phyloP scores from a whole-genome alignment of 2,329 filamentous ascomycete genomes.

The Botryotinia globosa region DNA sequence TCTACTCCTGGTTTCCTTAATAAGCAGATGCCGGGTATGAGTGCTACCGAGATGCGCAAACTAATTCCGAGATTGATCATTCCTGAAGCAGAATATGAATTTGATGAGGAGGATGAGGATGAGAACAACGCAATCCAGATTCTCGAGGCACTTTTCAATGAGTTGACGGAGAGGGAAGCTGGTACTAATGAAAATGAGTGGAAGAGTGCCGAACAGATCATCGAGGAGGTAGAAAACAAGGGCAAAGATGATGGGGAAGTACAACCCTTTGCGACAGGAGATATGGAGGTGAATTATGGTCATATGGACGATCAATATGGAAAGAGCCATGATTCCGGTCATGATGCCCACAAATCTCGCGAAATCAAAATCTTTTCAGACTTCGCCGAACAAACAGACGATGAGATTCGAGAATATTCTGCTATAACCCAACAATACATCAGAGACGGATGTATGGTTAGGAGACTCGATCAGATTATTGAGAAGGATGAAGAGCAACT shows the following conservation, averaged over 20 bases:
- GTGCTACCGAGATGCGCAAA: not conserved
- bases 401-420: not conserved
- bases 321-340: rapidly evolving
- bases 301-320: not conserved
- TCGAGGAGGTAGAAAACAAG: not conserved
- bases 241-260: not conserved
- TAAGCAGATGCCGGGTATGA: not conserved
- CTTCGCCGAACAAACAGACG: not conserved
- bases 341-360: not conserved
- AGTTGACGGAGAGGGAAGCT: not conserved
- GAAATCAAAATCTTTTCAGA: not conserved
- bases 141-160: not conserved
- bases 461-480: not conserved
- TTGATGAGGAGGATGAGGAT: not conserved
- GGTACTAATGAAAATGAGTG: not conserved
- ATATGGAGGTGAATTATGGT: not conserved
- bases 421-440: not conserved
- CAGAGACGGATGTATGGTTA: not conserved
- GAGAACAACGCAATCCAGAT: not conserved
- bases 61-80: not conserved
- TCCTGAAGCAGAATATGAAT: not conserved
- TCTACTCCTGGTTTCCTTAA: not conserved
- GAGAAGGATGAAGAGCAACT: not conserved
- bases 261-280: not conserved
- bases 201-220: not conserved